Percentiles rank a stretch among this genome's conserved stretches.
phyloP scores from a whole-genome alignment of 2,329 filamentous ascomycete species.

The Phoma sp. region DNA sequence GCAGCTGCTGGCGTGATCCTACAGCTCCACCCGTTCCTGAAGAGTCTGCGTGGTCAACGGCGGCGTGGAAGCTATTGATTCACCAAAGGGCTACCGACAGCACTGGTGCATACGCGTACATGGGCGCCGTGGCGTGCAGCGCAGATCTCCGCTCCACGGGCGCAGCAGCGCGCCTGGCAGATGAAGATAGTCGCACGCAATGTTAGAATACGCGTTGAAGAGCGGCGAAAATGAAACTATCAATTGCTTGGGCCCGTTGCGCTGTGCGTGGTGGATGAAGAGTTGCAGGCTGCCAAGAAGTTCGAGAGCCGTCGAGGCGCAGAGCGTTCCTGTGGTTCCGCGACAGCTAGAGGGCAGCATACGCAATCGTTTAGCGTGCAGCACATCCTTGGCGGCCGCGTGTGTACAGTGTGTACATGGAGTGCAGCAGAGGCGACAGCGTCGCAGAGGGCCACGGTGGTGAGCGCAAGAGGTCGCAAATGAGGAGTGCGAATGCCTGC shows the following conservation, averaged over 20 bases:
- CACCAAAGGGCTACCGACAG: constrained; percentile 2
- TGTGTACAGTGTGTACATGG: background rate
- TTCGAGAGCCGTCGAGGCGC: constrained; percentile 10
- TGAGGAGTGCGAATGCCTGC: background rate
- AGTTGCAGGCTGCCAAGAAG: background rate
- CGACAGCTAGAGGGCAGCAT: constrained; percentile 10
- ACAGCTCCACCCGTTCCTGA: constrained; percentile 6
- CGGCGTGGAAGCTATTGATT: constrained; percentile 14
- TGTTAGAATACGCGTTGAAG: background rate
- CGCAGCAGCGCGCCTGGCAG: constrained; percentile 6
- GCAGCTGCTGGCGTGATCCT: constrained; percentile 10
- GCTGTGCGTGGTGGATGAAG: background rate
- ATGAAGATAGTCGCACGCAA: constrained; percentile 7
- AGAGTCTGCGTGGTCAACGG: constrained; percentile 5
- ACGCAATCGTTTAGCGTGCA: constrained; percentile 19
- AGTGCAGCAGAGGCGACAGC: background rate
- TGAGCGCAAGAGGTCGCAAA: background rate
- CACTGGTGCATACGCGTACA: constrained; percentile 17
- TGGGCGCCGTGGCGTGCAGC: constrained; percentile 12
- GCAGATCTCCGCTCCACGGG: constrained; percentile 8
- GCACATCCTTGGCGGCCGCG: constrained; percentile 13
- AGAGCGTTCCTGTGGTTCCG: constrained; percentile 6
- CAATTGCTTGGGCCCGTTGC: background rate
- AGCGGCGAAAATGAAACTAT: constrained; percentile 1
- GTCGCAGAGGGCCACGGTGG: background rate